Percentiles rank a stretch among this genome's conserved stretches.
These are phyloP conservation scores for Candida dubliniensis DNA, from an alignment of 1,139 yeast genomes.

Conservation along the genomic window DNA sequence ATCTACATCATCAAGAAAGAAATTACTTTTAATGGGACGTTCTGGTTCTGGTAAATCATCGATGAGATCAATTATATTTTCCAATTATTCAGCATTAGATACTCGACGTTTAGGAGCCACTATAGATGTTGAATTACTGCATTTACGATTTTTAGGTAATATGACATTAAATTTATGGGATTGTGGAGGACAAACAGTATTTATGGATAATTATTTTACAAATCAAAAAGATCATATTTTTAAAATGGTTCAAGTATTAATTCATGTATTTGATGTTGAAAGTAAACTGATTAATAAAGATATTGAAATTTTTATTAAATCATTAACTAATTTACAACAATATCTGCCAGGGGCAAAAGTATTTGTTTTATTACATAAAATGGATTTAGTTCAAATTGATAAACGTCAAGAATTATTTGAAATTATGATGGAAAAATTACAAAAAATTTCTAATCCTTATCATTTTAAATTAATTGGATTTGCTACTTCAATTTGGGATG, in stretches of 20 bases:
- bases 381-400: conserved; percentile 91
- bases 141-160: conserved; percentile 85
- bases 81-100: conserved; percentile 95
- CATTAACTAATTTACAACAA: conserved; percentile 77
- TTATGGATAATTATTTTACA: conserved; percentile 90
- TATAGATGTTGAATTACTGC: conserved; percentile 96
- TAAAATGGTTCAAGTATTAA: conserved; percentile 94
- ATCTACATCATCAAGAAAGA: conserved; percentile 35
- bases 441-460: conserved; percentile 73
- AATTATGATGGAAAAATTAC: conserved; percentile 80
- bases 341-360: conserved; percentile 91
- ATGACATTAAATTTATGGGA: conserved; percentile 97
- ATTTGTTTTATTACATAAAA: conserved; percentile 88
- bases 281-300: conserved; percentile 90
- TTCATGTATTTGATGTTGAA: conserved; percentile 96
- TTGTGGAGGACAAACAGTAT: conserved; percentile 97
- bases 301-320: conserved; percentile 85
- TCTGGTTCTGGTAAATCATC: conserved; percentile 97
- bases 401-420: conserved; percentile 81
- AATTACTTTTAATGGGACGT: conserved; percentile 70
- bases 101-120: conserved; percentile 96
- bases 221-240: conserved; percentile 88
- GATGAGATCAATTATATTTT: conserved; percentile 93
- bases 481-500: conserved; percentile 98
- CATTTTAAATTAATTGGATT: conserved; percentile 84